A percentile compares a stretch with the other conserved stretches of the same genome.
Conservation (phyloP, 2,329 filamentous ascomycete genomes). For the Colletotrichum gloeosporioides region DNA sequence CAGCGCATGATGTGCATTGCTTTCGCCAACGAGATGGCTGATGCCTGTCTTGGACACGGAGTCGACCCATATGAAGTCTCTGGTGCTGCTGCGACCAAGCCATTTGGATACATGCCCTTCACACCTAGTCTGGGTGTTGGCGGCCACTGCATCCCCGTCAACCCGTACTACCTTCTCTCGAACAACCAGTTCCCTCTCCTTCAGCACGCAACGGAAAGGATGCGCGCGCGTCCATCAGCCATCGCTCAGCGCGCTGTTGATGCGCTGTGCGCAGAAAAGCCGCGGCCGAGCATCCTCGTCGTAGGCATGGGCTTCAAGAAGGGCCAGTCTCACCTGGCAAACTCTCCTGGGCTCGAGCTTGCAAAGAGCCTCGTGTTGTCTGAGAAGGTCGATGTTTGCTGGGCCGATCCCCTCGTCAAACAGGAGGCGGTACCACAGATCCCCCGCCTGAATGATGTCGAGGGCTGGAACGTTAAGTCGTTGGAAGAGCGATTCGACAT, state of each 20-base stretch:
- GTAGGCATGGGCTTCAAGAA: conserved; percentile 57
- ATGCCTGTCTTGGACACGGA: conserved; percentile 49
- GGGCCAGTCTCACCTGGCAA: conserved; percentile 51
- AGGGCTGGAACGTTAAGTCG: conserved; percentile 40
- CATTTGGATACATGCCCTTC: conserved; percentile 57
- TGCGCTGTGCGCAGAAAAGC: conserved; percentile 26
- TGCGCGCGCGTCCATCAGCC: conserved; percentile 45
- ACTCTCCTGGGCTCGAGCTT: conserved; percentile 52
- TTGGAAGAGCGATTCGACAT: conserved; percentile 45
- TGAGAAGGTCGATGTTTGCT: conserved; percentile 44
- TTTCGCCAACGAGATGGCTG: conserved; percentile 62
- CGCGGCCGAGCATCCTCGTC: conserved; percentile 41
- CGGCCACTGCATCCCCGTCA: conserved; percentile 62
- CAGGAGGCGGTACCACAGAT: conserved; percentile 47
- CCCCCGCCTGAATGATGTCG: conserved; percentile 35
- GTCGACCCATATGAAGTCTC: conserved; percentile 59
- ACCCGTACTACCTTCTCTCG: conserved; percentile 57
- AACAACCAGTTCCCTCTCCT: conserved; percentile 54
- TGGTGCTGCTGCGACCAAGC: conserved; percentile 53
- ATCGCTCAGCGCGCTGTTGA: conserved; percentile 42
- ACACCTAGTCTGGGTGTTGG: conserved; percentile 55
- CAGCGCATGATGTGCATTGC: conserved; percentile 61
- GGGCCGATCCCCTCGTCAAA: conserved; percentile 48
- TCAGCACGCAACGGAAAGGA: conserved; percentile 46
- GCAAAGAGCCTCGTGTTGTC: conserved; percentile 40